These are phyloP conservation scores for Psilocybe cyanescens DNA, from an alignment of 768 basidiomycete genomes.

Conservation along the genomic window DNA sequence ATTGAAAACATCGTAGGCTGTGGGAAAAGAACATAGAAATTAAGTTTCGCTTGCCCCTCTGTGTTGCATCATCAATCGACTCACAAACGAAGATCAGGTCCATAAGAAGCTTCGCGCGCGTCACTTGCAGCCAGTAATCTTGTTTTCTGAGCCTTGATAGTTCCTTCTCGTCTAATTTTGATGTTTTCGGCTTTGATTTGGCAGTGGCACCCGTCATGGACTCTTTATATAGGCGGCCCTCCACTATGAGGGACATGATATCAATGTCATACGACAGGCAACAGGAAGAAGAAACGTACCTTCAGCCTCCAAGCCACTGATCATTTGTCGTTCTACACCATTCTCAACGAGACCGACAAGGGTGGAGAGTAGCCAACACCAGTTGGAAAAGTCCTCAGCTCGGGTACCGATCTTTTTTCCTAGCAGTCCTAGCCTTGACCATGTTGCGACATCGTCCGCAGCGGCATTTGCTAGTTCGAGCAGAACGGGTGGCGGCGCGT, in stretches of 20 bases:
- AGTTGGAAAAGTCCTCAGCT: constrained; percentile 78
- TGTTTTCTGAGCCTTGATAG: constrained; percentile 67
- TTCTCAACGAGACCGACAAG: constrained; percentile 85
- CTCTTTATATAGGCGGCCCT: constrained; percentile 72
- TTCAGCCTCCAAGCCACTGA: constrained; percentile 63
- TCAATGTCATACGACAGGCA: constrained; percentile 1
- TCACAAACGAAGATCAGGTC: constrained; percentile 88
- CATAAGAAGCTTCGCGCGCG: constrained; percentile 76
- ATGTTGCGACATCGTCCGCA: constrained; percentile 82
- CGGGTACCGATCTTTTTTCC: constrained; percentile 66
- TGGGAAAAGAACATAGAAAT: constrained; percentile 15
- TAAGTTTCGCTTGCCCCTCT: neutral
- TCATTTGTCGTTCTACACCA: constrained; percentile 75
- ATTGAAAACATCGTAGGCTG: constrained; percentile 82
- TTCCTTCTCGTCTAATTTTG: constrained; percentile 72
- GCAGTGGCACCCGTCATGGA: constrained; percentile 68
- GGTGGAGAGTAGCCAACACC: constrained; percentile 86
- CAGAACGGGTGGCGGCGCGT: constrained; percentile 82
- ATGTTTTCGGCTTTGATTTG: constrained; percentile 63
- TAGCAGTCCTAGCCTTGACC: constrained; percentile 70
- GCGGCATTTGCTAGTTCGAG: constrained; percentile 76
- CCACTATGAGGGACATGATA: constrained; percentile 48
- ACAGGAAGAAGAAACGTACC: constrained; percentile 41
- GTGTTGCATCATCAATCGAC: constrained; percentile 23
- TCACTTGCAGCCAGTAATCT: constrained; percentile 76